phyloP scores from a whole-genome alignment of 2,329 filamentous ascomycete genomes.

The Achaetomium macrosporum region DNA sequence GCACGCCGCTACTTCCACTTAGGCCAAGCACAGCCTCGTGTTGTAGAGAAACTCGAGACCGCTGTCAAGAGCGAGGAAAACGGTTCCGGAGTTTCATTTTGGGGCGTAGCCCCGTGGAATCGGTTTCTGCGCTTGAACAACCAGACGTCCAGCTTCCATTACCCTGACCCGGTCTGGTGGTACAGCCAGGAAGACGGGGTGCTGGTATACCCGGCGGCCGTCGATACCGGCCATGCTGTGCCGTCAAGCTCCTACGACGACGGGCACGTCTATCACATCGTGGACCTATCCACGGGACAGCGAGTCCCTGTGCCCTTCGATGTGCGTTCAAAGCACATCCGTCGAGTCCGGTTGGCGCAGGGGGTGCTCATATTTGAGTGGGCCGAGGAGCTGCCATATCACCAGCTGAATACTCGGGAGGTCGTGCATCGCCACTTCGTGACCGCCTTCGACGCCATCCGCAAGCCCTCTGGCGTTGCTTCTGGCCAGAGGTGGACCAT shows the following conservation, averaged over 20 bases:
- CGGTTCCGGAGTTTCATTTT: constrained; percentile 19
- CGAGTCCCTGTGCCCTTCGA: constrained; percentile 48
- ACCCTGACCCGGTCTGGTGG: constrained; percentile 47
- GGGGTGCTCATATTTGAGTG: constrained; percentile 58
- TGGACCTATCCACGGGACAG: constrained; percentile 44
- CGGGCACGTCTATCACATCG: constrained; percentile 35
- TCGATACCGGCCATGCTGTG: constrained; percentile 4
- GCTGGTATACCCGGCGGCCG: constrained; percentile 44
- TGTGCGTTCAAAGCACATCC: constrained; percentile 42
- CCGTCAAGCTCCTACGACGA: constrained; percentile 4
- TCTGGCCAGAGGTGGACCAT: constrained; percentile 36
- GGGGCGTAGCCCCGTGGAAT: constrained; percentile 41
- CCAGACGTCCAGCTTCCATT: constrained; percentile 38
- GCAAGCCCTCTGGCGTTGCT: background rate
- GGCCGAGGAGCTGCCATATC: constrained; percentile 48
- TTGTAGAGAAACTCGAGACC: constrained; percentile 38
- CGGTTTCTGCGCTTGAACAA: constrained; percentile 38
- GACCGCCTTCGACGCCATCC: constrained; percentile 49
- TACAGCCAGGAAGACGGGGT: constrained; percentile 48
- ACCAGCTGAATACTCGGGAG: constrained; percentile 46
- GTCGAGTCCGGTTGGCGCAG: constrained; percentile 48
- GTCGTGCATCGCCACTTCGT: constrained; percentile 53
- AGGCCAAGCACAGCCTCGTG: constrained; percentile 40
- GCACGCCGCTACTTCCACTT: constrained; percentile 52
- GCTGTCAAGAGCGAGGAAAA: constrained; percentile 32